Evolutionary conservation across 257 asterid species (phyloP), one percentile per base, ranked within the genome.

Genomic region (Jacaranda mimosifolia): DNA sequence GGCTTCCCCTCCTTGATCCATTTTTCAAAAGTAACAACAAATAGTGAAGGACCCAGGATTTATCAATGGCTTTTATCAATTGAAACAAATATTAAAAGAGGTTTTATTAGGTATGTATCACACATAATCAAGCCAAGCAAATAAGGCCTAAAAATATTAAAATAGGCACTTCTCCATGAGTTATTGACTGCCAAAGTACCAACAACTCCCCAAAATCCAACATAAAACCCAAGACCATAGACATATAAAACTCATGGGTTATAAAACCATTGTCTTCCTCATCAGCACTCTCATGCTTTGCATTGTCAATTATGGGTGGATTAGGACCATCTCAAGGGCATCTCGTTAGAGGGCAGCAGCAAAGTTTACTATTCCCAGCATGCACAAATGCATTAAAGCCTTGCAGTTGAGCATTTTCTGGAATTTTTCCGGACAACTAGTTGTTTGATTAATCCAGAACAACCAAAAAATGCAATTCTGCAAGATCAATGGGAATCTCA

Each of bases 181-280:
- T 46, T 68, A 6, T 63, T 83, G 2, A 86, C 12, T 12, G 32
- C 14, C 72, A 80, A 57, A 71, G 72, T 58, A 13, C 77, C 84
- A 19, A 67, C 42, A 40, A 71, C 8, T 70, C 82, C 87, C 84
- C 82, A 83, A 36, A 85, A 86, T 42, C 85, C 84, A 56, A 78
- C 6, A 43, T 38, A 35, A 60, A 83, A 0, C 90, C 88, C n/a
- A 68, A 19, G 1, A 15, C 68, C 42, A 76, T 45, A 10, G 81
- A 66, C 9, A 84, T 10, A 32, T 46, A 63, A 0, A 79, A 43
- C 19, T 67, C 84, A 13, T 60, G 46, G 26, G 70, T 58, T 14
- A 21, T 11, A 46, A 46, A 63, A 46, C 77, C 72, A n/a, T 64
- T 78, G 15, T 68, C 74, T 15, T 65, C 35, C 53, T 70, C 65